Evolutionary conservation across 106 monocot genomes (phyloP).

Genomic region (Dioscorea dumetorum): DNA sequence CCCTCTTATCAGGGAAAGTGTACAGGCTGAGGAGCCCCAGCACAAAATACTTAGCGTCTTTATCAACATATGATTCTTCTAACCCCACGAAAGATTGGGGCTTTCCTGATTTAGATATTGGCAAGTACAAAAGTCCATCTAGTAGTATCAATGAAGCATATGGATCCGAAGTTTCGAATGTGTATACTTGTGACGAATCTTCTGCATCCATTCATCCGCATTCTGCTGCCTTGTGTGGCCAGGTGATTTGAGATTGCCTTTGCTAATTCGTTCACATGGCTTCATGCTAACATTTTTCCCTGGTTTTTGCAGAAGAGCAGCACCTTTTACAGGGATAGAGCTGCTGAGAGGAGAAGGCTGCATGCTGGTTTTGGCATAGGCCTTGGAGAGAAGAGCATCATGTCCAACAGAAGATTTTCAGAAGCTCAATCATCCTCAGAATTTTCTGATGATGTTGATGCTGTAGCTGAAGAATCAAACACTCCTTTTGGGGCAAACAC

Average conservation of each 20-base stretch:
- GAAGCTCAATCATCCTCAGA: slow-evolving; percentile 18
- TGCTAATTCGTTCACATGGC: no score
- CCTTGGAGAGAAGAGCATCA: slow-evolving; percentile 38
- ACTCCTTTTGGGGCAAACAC: no score
- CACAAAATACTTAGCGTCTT: slow-evolving; percentile 43
- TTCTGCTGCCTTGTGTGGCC: no score
- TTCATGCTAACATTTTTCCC: not conserved
- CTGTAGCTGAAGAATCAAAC: slow-evolving; percentile 32
- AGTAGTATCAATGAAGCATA: slow-evolving; percentile 1
- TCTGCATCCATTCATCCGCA: not conserved
- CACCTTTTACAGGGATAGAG: slow-evolving; percentile 70
- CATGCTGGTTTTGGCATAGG: slow-evolving; percentile 63
- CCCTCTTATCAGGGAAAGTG: slow-evolving; percentile 54
- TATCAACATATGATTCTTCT: slow-evolving; percentile 74
- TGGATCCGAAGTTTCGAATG: slow-evolving; percentile 9
- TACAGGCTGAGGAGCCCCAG: slow-evolving; percentile 74
- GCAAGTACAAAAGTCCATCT: slow-evolving; percentile 2
- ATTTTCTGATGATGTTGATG: slow-evolving; percentile 18
- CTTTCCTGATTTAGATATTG: slow-evolving; percentile 49
- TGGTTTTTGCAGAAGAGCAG: slow-evolving; percentile 10
- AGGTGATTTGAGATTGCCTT: no score
- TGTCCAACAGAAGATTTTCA: slow-evolving; percentile 3
- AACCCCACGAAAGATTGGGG: slow-evolving; percentile 93
- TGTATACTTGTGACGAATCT: slow-evolving; percentile 1
- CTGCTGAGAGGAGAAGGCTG: slow-evolving; percentile 74